phyloP scores from a whole-genome alignment of 768 basidiomycete genomes.

The Auriscalpium orientale region DNA sequence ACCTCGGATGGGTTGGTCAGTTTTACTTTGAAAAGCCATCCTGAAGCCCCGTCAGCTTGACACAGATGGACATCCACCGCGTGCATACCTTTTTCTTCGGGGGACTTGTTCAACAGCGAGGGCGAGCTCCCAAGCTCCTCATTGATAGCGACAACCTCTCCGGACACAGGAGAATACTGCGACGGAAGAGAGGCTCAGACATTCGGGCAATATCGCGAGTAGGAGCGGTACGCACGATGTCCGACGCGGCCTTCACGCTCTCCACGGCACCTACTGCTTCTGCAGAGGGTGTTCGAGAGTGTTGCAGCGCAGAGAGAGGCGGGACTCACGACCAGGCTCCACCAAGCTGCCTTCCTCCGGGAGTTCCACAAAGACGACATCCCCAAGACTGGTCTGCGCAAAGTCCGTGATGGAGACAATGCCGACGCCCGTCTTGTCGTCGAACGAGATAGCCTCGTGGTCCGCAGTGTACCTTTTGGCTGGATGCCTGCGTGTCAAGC shows the following conservation, averaged over 20 bases:
- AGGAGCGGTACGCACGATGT: conserved; percentile 54
- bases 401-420: conserved; percentile 85
- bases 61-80: too few species aligned
- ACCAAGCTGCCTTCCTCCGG: conserved; percentile 57
- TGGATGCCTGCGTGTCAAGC: conserved; percentile 20
- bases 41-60: conserved; percentile 31
- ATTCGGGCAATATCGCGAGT: neutral
- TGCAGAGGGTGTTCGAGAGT: neutral
- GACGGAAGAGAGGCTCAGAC: conserved; percentile 4
- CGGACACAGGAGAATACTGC: conserved; percentile 91
- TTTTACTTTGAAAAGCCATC: conserved; percentile 95
- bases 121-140: conserved; percentile 57
- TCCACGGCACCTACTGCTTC: conserved; percentile 89
- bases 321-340: conserved; percentile 61
- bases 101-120: conserved; percentile 79
- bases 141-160: conserved; percentile 76
- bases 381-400: conserved; percentile 86
- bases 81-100: conserved; percentile 69
- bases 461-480: conserved; percentile 79
- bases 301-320: neutral
- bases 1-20: conserved; percentile 75
- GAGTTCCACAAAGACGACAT: conserved; percentile 96
- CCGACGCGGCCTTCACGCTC: conserved; percentile 94
- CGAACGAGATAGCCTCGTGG: conserved; percentile 81
- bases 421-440: conserved; percentile 70